These are phyloP conservation scores for Mycena venus DNA, from an alignment of 768 basidiomycete species.

Conservation along the genomic window DNA sequence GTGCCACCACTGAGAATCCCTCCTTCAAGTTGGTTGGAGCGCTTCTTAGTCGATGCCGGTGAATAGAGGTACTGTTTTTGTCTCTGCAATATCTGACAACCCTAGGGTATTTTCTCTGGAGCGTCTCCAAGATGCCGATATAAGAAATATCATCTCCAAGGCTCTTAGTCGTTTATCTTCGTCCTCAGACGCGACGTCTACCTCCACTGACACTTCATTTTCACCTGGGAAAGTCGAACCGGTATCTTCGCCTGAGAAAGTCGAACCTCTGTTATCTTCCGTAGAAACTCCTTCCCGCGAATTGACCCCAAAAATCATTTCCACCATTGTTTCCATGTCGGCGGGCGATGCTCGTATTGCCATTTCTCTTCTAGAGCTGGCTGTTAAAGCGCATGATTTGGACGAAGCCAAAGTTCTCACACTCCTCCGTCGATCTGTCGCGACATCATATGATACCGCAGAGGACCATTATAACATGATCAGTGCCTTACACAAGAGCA, in stretches of 20 bases:
- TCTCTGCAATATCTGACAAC: slow-evolving; percentile 30
- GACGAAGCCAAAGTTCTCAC: slow-evolving; percentile 65
- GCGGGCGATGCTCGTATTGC: slow-evolving; percentile 84
- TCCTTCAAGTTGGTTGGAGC: slow-evolving; percentile 86
- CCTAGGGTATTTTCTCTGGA: slow-evolving; percentile 81
- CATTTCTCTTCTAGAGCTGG: slow-evolving; percentile 81
- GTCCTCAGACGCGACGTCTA: slow-evolving; percentile 31
- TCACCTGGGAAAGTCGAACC: slow-evolving; percentile 15
- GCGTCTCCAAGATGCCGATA: slow-evolving; percentile 73
- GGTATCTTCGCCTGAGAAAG: background rate
- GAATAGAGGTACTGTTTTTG: slow-evolving; percentile 36
- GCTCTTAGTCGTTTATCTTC: slow-evolving; percentile 54
- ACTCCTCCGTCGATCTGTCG: slow-evolving; percentile 72
- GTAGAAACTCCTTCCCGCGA: slow-evolving; percentile 42
- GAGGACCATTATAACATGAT: slow-evolving; percentile 88
- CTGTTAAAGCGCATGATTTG: slow-evolving; percentile 57
- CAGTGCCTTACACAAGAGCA: slow-evolving; percentile 86
- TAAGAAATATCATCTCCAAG: slow-evolving; percentile 68
- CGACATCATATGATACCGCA: slow-evolving; percentile 78
- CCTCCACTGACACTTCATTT: background rate
- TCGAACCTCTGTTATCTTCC: no score
- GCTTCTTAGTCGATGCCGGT: slow-evolving; percentile 84
- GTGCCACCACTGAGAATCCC: slow-evolving; percentile 92
- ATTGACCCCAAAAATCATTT: slow-evolving; percentile 61
- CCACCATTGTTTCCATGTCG: slow-evolving; percentile 66